Evolutionary conservation across 2,329 filamentous ascomycete genomes (phyloP), one percentile per base, ranked within the genome.

Genomic region (Apiospora arundinis): DNA sequence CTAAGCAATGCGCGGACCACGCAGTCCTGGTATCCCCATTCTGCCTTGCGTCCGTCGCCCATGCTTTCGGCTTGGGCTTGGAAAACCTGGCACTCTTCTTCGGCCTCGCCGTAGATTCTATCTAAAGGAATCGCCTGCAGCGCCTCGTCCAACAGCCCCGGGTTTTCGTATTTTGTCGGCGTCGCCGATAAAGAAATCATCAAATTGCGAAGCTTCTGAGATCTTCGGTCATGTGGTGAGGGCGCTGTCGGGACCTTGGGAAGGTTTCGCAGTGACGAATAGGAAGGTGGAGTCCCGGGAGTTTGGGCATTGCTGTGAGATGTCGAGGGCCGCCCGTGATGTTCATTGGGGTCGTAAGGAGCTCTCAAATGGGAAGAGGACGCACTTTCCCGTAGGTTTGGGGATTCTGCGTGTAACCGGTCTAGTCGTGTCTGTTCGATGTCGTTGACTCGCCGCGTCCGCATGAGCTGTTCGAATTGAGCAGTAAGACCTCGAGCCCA

Each of bases 111-210:
- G 82, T 98, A 98, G 76, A 99, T 94, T 76, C 94, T 90, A 79
- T 98, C 94, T 42, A 98, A 85, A 0, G 95, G 95, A 67, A 99
- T 94, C 48, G 91, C 90, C 73, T 93, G 90, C 23, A 99, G 85
- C 5, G 95, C 96, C 81, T 98, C 95, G 80, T 99, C 96, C 69
- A 99, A 85, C 14, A 98, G 85, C 46, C 96, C 96, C 0, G 96
- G 95, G 81, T 99, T 98, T 82, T 99, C 96, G 84, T 97, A 99
- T 80, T 95, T 96, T 25, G 92, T 93, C 23, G 96, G 96, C 65
- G 95, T 97, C 72, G 93, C 88, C 21, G 95, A 97, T 25, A 98
- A 84, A 25, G 93, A 94, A 75, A 97, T 89, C 63, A 98, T 88
- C 73, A 97, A 89, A 82, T 92, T 97, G 76, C 92, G 89, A 77